phyloP scores from a whole-genome alignment of 2,329 filamentous ascomycete species.

The Aspergillus awamori region DNA sequence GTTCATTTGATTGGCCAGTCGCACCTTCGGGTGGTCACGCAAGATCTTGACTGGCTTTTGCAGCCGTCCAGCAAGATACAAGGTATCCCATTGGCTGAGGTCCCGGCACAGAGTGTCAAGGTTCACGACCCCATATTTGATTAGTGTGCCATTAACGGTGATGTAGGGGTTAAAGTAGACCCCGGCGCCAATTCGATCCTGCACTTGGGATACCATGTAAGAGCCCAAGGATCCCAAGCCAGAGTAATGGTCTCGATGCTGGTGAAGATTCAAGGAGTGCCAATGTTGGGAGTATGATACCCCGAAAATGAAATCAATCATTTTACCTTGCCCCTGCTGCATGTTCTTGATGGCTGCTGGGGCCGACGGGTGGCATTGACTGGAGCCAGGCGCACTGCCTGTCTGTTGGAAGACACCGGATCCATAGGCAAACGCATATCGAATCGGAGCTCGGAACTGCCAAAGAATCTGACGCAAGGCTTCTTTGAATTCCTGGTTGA shows the following conservation, averaged over 20 bases:
- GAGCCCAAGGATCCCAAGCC: slow-evolving; percentile 81
- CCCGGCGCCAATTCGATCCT: slow-evolving; percentile 86
- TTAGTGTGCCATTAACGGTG: slow-evolving; percentile 89
- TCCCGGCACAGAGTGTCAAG: slow-evolving; percentile 86
- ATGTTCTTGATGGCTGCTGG: slow-evolving; percentile 79
- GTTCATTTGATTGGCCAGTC: slow-evolving; percentile 94
- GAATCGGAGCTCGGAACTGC: slow-evolving; percentile 89
- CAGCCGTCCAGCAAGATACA: slow-evolving; percentile 93
- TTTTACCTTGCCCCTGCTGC: slow-evolving; percentile 86
- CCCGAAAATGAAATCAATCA: slow-evolving; percentile 98
- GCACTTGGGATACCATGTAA: slow-evolving; percentile 78
- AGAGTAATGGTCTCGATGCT: slow-evolving; percentile 93
- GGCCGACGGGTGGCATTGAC: slow-evolving; percentile 72
- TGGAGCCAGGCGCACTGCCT: slow-evolving; percentile 46
- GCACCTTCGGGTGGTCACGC: slow-evolving; percentile 86
- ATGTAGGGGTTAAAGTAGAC: slow-evolving; percentile 98
- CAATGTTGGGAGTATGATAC: slow-evolving; percentile 94
- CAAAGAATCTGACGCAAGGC: slow-evolving; percentile 82
- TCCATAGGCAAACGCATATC: slow-evolving; percentile 96
- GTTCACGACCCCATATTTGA: slow-evolving; percentile 98
- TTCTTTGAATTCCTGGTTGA: slow-evolving; percentile 95
- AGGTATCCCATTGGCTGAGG: slow-evolving; percentile 85
- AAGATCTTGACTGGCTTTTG: slow-evolving; percentile 99
- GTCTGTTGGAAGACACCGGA: slow-evolving; percentile 92
- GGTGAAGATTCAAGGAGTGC: slow-evolving; percentile 87